These are phyloP conservation scores for Aquilaria sinensis DNA, from an alignment of 345 rosid species.

Conservation along the genomic window DNA sequence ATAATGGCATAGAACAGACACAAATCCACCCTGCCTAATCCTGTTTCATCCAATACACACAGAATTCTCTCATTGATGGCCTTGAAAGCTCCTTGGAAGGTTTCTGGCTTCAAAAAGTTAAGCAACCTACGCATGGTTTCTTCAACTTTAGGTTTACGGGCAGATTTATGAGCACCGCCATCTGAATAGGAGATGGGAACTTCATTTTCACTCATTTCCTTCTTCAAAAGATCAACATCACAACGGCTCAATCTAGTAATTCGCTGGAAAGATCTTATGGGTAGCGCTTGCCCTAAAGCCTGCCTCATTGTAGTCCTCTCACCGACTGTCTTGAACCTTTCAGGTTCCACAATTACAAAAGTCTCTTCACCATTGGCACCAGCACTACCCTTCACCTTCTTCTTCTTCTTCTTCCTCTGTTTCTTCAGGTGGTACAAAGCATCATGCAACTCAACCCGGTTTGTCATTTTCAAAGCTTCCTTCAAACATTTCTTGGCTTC, in stretches of 20 bases:
- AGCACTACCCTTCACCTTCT: constrained; percentile 43
- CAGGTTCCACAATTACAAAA: constrained; percentile 56
- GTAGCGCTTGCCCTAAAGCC: constrained; percentile 61
- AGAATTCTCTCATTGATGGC: constrained; percentile 78
- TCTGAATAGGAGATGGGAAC: constrained; percentile 78
- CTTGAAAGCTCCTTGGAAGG: constrained; percentile 85
- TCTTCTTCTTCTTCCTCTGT: constrained; percentile 58
- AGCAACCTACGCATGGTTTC: constrained; percentile 62
- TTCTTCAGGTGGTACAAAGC: constrained; percentile 75
- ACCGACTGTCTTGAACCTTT: constrained; percentile 57
- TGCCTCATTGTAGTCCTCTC: constrained; percentile 64
- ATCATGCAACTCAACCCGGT: constrained; percentile 84
- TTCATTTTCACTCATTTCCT: constrained; percentile 67
- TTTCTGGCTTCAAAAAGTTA: constrained; percentile 65
- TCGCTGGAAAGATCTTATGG: constrained; percentile 67
- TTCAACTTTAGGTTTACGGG: constrained; percentile 72
- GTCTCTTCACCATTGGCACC: constrained; percentile 54
- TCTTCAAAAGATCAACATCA: constrained; percentile 64
- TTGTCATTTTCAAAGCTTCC: constrained; percentile 84
- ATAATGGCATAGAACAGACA: constrained; percentile 76
- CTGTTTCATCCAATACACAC: constrained; percentile 52
- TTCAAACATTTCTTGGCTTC: constrained; percentile 78
- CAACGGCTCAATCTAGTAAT: constrained; percentile 66
- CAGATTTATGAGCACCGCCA: constrained; percentile 64
- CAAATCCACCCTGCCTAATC: constrained; percentile 76